Evolutionary conservation across 495 filamentous ascomycete genomes (phyloP).

Genomic region (Parathielavia hyrcaniae): DNA sequence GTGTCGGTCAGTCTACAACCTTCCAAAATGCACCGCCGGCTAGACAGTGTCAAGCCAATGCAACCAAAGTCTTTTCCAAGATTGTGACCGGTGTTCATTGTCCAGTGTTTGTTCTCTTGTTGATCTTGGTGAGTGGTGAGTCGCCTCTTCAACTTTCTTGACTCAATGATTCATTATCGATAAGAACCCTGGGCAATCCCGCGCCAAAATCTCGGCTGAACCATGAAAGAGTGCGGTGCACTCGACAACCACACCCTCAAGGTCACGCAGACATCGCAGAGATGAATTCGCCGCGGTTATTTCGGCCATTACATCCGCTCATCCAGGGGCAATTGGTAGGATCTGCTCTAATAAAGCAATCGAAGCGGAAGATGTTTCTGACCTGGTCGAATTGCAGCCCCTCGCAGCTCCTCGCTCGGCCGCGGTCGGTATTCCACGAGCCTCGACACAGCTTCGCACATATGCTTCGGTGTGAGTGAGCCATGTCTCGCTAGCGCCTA

Average conservation of each 20-base stretch:
- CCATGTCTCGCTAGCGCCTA: too few species aligned
- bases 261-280: slow-evolving; percentile 29
- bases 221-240: slow-evolving; percentile 8
- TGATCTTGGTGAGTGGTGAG: too few species aligned
- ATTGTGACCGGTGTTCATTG: too few species aligned
- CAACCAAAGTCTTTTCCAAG: too few species aligned
- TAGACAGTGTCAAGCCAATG: too few species aligned
- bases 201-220: slow-evolving; percentile 28
- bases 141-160: too few species aligned
- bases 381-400: slow-evolving; percentile 19
- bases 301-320: slow-evolving; percentile 32
- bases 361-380: slow-evolving; percentile 2
- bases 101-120: too few species aligned
- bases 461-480: slow-evolving; percentile 28
- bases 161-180: too few species aligned
- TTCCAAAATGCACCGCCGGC: too few species aligned
- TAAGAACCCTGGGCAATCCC: slow-evolving; percentile 23
- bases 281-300: slow-evolving; percentile 33
- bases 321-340: slow-evolving; percentile 32
- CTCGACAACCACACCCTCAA: slow-evolving; percentile 21
- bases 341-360: not conserved
- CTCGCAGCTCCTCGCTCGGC: slow-evolving; percentile 20
- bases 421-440: slow-evolving; percentile 20
- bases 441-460: slow-evolving; percentile 25
- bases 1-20: too few species aligned